phyloP scores from a whole-genome alignment of 805 yeast species.

The Deakozyma indianensis region DNA sequence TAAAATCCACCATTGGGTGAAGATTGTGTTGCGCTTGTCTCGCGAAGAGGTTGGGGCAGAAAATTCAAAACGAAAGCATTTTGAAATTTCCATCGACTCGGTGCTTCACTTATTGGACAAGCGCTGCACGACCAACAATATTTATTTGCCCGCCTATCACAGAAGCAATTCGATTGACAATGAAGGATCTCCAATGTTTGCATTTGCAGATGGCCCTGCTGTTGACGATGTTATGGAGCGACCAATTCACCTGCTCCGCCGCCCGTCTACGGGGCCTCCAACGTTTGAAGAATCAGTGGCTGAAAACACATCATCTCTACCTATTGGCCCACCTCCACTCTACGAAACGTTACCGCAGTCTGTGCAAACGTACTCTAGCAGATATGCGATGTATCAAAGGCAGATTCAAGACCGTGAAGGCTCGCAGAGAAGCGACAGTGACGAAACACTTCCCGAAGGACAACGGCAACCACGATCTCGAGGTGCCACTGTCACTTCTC shows the following conservation, averaged over 20 bases:
- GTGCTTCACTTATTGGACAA: slow-evolving; percentile 76
- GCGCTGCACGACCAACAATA: slow-evolving; percentile 32
- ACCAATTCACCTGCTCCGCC: slow-evolving; percentile 40
- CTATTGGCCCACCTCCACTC: slow-evolving; percentile 15
- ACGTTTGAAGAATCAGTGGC: slow-evolving; percentile 31
- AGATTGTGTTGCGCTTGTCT: slow-evolving; percentile 70
- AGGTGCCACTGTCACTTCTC: neutral
- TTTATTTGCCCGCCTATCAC: slow-evolving; percentile 25
- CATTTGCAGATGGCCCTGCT: slow-evolving; percentile 6
- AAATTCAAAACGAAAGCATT: slow-evolving; percentile 60
- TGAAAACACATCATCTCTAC: neutral
- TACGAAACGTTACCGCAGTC: slow-evolving; percentile 9
- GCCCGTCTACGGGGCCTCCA: slow-evolving; percentile 50
- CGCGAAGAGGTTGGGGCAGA: slow-evolving; percentile 34
- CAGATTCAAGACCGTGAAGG: neutral
- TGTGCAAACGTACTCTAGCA: slow-evolving; percentile 8
- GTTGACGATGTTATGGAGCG: slow-evolving; percentile 13
- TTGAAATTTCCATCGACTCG: slow-evolving; percentile 87
- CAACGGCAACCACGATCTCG: neutral
- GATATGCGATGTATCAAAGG: slow-evolving; percentile 6
- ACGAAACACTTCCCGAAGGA: neutral
- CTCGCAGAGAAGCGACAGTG: neutral
- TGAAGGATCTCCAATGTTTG: slow-evolving; percentile 3
- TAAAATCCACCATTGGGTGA: slow-evolving; percentile 91
- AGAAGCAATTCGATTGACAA: slow-evolving; percentile 40